These are phyloP conservation scores for Dendrobium officinale DNA, from an alignment of 106 monocot genomes.

Conservation along the genomic window DNA sequence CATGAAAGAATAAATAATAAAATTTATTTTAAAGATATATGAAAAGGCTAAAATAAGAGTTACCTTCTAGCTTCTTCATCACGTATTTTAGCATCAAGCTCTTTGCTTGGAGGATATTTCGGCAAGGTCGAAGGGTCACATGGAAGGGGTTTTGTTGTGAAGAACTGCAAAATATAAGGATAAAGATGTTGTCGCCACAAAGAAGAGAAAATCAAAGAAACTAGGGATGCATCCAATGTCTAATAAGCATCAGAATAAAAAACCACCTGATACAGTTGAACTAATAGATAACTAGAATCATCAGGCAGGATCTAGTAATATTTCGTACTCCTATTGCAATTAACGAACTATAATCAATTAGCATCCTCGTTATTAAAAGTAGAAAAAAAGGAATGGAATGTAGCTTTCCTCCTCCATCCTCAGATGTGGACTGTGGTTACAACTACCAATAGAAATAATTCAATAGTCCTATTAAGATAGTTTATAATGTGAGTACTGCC, in stretches of 20 bases:
- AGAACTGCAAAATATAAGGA: conserved; percentile 31
- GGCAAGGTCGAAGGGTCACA: conserved; percentile 77
- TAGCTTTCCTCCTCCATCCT: too few species aligned
- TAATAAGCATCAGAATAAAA: neutral
- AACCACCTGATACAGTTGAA: neutral
- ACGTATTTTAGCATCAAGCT: conserved; percentile 77
- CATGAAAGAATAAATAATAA: neutral
- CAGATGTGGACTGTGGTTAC: too few species aligned
- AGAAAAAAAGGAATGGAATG: too few species aligned
- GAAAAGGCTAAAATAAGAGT: neutral
- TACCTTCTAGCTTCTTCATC: conserved; percentile 87
- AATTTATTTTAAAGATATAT: neutral
- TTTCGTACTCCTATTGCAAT: too few species aligned
- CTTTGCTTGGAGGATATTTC: conserved; percentile 77
- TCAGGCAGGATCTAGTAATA: too few species aligned
- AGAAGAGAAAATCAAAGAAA: too few species aligned
- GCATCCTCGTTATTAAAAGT: too few species aligned
- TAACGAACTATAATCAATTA: too few species aligned
- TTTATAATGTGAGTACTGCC: too few species aligned
- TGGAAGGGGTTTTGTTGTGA: conserved; percentile 59
- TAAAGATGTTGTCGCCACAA: too few species aligned
- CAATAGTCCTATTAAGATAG: too few species aligned
- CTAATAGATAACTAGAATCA: neutral
- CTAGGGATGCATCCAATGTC: neutral
- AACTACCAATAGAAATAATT: too few species aligned